Conservation (phyloP, 768 basidiomycete genomes). For the Cystofilobasidium bisporidii region DNA sequence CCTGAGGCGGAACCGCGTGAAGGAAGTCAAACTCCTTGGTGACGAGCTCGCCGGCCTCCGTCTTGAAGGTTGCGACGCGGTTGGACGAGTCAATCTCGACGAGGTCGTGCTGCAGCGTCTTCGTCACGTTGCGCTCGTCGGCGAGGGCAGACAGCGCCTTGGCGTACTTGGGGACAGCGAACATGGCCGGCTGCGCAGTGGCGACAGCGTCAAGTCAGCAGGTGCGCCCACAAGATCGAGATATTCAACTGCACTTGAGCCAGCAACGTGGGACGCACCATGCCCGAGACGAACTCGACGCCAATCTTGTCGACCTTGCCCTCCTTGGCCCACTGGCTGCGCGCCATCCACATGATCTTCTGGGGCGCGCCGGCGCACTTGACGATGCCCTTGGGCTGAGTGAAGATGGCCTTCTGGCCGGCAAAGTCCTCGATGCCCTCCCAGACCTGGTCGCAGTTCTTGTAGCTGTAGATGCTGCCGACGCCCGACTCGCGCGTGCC, state of each 20-base stretch:
- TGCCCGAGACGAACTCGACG: conserved; percentile 75
- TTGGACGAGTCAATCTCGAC: conserved; percentile 59
- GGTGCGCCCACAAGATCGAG: no score
- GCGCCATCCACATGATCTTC: conserved; percentile 86
- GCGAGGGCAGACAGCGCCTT: conserved; percentile 73
- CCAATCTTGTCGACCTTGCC: conserved; percentile 44
- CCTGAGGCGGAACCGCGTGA: conserved; percentile 82
- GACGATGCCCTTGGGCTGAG: conserved; percentile 69
- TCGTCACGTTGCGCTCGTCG: conserved; percentile 67
- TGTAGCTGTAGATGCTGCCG: conserved; percentile 83
- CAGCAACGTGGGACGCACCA: conserved; percentile 38
- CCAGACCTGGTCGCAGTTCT: conserved; percentile 84
- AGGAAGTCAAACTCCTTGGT: conserved; percentile 70
- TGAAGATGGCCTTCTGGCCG: conserved; percentile 79
- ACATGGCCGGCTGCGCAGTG: conserved; percentile 68
- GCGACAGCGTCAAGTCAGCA: no score
- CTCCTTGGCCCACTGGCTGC: conserved; percentile 35
- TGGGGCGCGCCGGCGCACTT: conserved; percentile 85
- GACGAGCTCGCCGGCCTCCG: conserved; percentile 53
- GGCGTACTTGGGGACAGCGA: conserved; percentile 90
- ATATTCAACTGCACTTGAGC: no score
- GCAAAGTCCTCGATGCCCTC: conserved; percentile 57
- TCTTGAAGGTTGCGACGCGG: conserved; percentile 76
- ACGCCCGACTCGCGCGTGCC: conserved; percentile 60
- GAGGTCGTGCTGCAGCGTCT: conserved; percentile 72